phyloP scores from a whole-genome alignment of 1,139 yeast genomes.

The Wickerhamomyces sp. region DNA sequence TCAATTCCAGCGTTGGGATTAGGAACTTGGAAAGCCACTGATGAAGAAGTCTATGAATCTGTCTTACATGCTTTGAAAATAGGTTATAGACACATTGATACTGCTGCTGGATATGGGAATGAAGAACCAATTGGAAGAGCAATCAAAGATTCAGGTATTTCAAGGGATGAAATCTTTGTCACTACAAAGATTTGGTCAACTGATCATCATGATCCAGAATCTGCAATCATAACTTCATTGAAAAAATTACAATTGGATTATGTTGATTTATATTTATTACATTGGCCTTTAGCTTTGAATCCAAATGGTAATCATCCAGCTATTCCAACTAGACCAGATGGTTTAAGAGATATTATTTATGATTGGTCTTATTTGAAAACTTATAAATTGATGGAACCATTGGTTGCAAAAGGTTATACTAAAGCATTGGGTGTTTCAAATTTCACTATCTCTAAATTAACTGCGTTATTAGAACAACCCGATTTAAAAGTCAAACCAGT shows the following conservation, averaged over 20 bases:
- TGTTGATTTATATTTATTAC: slow-evolving; percentile 74
- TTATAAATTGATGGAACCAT: slow-evolving; percentile 60
- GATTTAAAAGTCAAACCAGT: slow-evolving; percentile 49
- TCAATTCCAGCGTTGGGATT: slow-evolving; percentile 66
- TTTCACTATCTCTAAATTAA: slow-evolving; percentile 46
- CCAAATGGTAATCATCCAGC: slow-evolving; percentile 34
- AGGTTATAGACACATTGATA: slow-evolving; percentile 55
- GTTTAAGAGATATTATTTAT: slow-evolving; percentile 38
- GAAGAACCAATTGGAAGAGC: slow-evolving; percentile 53
- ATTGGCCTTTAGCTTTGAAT: slow-evolving; percentile 69
- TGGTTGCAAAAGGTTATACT: slow-evolving; percentile 57
- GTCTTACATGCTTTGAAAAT: slow-evolving; percentile 56
- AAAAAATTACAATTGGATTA: slow-evolving; percentile 65
- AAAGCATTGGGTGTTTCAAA: slow-evolving; percentile 75
- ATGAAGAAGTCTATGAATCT: slow-evolving; percentile 51
- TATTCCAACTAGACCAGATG: slow-evolving; percentile 42
- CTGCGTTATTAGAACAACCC: slow-evolving; percentile 43
- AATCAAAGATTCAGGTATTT: slow-evolving; percentile 36
- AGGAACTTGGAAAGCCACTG: slow-evolving; percentile 68
- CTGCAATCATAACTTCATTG: slow-evolving; percentile 57
- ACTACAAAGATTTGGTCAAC: slow-evolving; percentile 63
- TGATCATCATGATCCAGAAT: slow-evolving; percentile 45
- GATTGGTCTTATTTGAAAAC: slow-evolving; percentile 55
- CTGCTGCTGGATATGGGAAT: slow-evolving; percentile 49
- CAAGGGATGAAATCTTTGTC: slow-evolving; percentile 39